These are phyloP conservation scores for Colletotrichum caudatum DNA, from an alignment of 2,329 filamentous ascomycete genomes.

Conservation along the genomic window DNA sequence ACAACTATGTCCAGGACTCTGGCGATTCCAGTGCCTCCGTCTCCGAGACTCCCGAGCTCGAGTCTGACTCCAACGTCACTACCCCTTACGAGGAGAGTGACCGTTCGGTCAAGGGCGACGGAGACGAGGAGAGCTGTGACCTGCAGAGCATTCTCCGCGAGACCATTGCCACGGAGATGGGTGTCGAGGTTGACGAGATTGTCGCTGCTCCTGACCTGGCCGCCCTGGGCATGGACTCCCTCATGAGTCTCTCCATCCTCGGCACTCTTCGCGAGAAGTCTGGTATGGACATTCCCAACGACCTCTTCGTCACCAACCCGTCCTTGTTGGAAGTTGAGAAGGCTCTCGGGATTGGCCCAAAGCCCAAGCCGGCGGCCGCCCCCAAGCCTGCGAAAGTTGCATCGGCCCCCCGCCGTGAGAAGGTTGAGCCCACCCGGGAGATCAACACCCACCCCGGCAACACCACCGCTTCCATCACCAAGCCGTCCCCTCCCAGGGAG, in stretches of 20 bases:
- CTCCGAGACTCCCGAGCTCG: slow-evolving; percentile 60
- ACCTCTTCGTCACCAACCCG: slow-evolving; percentile 71
- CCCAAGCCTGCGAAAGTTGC: slow-evolving; percentile 49
- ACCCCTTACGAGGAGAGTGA: slow-evolving; percentile 66
- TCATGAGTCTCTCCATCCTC: slow-evolving; percentile 68
- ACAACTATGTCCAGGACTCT: slow-evolving; percentile 48
- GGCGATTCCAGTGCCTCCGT: slow-evolving; percentile 54
- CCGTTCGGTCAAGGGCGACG: slow-evolving; percentile 59
- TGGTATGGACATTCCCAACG: slow-evolving; percentile 65
- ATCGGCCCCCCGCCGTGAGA: slow-evolving; percentile 37
- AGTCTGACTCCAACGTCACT: slow-evolving; percentile 64
- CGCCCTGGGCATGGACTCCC: slow-evolving; percentile 70
- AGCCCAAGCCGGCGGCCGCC: slow-evolving; percentile 50
- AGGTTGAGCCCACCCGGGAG: slow-evolving; percentile 44
- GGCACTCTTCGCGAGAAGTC: slow-evolving; percentile 67
- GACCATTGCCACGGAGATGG: slow-evolving; percentile 79
- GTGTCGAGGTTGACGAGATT: slow-evolving; percentile 74
- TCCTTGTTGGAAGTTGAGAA: slow-evolving; percentile 75
- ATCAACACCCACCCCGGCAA: slow-evolving; percentile 49
- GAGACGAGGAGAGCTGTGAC: slow-evolving; percentile 51
- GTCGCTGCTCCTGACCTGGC: slow-evolving; percentile 65
- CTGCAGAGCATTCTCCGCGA: slow-evolving; percentile 68
- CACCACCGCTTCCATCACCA: slow-evolving; percentile 63
- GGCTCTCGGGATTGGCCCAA: slow-evolving; percentile 66
- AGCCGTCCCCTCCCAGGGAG: slow-evolving; percentile 53